Evolutionary conservation across 2,329 filamentous ascomycete species (phyloP).

Genomic region (Graphilbum fragrans): DNA sequence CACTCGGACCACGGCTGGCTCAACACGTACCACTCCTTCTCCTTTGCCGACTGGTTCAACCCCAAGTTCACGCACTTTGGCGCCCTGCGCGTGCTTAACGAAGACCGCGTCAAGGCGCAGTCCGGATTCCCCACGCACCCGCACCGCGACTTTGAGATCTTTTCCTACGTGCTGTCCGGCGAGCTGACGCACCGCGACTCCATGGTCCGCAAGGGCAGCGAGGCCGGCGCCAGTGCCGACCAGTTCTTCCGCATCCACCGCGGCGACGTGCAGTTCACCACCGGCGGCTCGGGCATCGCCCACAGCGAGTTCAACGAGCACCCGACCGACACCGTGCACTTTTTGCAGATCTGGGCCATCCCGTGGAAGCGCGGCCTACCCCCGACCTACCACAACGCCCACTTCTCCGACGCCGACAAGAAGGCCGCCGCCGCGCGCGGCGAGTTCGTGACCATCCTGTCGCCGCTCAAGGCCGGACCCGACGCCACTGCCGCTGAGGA

Average conservation of each 20-base stretch:
- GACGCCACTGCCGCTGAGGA: constrained; percentile 52
- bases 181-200: constrained; percentile 81
- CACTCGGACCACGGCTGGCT: constrained; percentile 80
- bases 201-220: constrained; percentile 60
- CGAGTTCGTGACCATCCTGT: constrained; percentile 63
- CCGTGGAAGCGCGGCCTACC: constrained; percentile 62
- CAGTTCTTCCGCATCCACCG: constrained; percentile 60
- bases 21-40: constrained; percentile 78
- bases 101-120: constrained; percentile 66
- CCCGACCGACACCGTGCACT: constrained; percentile 58
- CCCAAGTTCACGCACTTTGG: constrained; percentile 59
- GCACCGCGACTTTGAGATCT: constrained; percentile 82
- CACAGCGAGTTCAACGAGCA: constrained; percentile 79
- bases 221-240: constrained; percentile 41
- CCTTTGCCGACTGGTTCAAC: constrained; percentile 62
- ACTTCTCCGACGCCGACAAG: constrained; percentile 64
- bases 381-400: constrained; percentile 64
- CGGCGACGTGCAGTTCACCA: constrained; percentile 83
- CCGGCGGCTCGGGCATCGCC: constrained; percentile 68
- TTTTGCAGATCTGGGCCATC: constrained; percentile 80
- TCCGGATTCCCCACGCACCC: constrained; percentile 76
- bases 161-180: constrained; percentile 71
- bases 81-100: constrained; percentile 72
- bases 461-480: constrained; percentile 55
- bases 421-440: constrained; percentile 23